Evolutionary conservation across 371 early-diverging fungal genomes (phyloP).

Genomic region (Mortierella sp.): DNA sequence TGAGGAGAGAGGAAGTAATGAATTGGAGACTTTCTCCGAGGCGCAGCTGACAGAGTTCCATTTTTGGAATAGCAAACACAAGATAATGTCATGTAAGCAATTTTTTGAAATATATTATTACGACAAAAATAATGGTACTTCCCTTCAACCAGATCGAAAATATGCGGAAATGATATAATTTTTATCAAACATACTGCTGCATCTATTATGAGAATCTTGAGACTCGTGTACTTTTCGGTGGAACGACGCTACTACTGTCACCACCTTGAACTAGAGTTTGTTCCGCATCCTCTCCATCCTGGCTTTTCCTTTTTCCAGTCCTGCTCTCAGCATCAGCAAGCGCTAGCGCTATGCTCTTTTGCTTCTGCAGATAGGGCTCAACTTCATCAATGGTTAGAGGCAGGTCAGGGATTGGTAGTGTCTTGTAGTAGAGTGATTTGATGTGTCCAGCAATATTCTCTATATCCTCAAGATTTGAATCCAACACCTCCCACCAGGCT

Average conservation of each 20-base stretch:
- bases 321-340: conserved; percentile 2
- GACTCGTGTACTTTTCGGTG: conserved; percentile 7
- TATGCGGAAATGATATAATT: background rate
- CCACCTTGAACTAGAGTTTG: background rate
- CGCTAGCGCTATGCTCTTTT: conserved; percentile 4
- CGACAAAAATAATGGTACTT: too few relatives aligned
- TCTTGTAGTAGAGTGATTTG: conserved; percentile 67
- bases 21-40: background rate
- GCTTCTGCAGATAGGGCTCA: conserved; percentile 37
- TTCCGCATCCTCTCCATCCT: background rate
- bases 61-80: background rate
- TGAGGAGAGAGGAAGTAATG: background rate
- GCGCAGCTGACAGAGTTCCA: background rate
- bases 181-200: background rate
- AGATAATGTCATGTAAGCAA: too few relatives aligned
- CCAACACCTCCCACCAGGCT: conserved; percentile 94
- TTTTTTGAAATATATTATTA: too few relatives aligned
- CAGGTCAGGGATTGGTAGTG: conserved; percentile 59
- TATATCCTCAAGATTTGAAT: conserved; percentile 78
- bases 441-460: conserved; percentile 74
- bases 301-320: background rate
- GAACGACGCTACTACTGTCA: background rate
- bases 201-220: conserved; percentile 40
- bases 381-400: conserved; percentile 67
- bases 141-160: too few relatives aligned